A percentile compares a stretch with the other conserved stretches of the same genome.
Conservation (phyloP, 352 stramenopile genomes). For the Globisporangium mamillatum region DNA sequence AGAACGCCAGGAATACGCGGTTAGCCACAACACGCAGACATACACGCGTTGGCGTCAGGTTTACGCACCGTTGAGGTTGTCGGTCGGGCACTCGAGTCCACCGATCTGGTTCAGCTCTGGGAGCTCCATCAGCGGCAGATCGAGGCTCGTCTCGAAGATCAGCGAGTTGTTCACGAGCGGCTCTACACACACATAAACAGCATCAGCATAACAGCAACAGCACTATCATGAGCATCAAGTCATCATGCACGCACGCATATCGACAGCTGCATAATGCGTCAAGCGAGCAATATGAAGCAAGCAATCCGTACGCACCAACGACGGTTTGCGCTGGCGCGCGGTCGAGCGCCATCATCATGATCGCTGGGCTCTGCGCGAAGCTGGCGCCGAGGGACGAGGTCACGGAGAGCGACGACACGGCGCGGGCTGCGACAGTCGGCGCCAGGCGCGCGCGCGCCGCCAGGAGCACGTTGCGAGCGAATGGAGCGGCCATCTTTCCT, state of each 20-base stretch:
- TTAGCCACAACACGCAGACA: too few relatives aligned
- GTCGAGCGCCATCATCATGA: constrained; percentile 19
- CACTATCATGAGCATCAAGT: neutral
- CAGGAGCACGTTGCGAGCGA: constrained; percentile 13
- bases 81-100: constrained; percentile 16
- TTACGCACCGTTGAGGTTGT: constrained; percentile 16
- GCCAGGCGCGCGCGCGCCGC: constrained; percentile 11
- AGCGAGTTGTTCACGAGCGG: constrained; percentile 15
- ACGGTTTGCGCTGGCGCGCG: constrained; percentile 12
- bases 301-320: constrained; percentile 9
- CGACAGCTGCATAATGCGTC: too few relatives aligned
- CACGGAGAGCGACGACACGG: constrained; percentile 10
- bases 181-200: neutral
- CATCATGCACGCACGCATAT: neutral
- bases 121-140: constrained; percentile 14
- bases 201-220: neutral
- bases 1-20: neutral
- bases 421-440: constrained; percentile 7
- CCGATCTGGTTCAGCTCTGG: constrained; percentile 18
- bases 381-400: neutral
- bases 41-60: neutral
- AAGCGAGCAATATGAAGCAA: neutral
- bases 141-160: constrained; percentile 19
- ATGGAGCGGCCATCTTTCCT: constrained; percentile 11
- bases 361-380: constrained; percentile 13